Evolutionary conservation across 2,329 filamentous ascomycete species (phyloP).

Genomic region (Cladosporium sphaerospermum): DNA sequence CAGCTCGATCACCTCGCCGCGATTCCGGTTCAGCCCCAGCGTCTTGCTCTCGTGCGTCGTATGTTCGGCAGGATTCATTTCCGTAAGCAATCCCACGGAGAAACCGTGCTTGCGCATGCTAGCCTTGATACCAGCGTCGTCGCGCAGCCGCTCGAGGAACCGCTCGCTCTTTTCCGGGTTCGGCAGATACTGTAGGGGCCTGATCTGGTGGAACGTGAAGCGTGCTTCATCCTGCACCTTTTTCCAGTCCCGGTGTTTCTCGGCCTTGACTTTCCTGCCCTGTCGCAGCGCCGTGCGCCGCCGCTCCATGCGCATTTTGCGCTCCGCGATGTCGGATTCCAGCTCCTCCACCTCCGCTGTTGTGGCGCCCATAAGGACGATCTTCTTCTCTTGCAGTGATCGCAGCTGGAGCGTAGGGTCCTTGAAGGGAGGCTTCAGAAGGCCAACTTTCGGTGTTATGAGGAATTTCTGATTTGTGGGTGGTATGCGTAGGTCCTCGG

Average conservation of each 20-base stretch:
- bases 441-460: slow-evolving; percentile 57
- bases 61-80: slow-evolving; percentile 87
- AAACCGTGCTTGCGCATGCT: slow-evolving; percentile 82
- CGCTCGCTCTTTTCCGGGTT: slow-evolving; percentile 63
- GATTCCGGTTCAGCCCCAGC: slow-evolving; percentile 79
- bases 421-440: slow-evolving; percentile 60
- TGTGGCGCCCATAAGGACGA: slow-evolving; percentile 60
- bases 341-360: slow-evolving; percentile 54
- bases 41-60: slow-evolving; percentile 78
- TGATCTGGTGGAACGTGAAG: slow-evolving; percentile 77
- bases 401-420: slow-evolving; percentile 47
- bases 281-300: slow-evolving; percentile 34
- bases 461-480: slow-evolving; percentile 60
- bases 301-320: slow-evolving; percentile 41
- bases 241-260: slow-evolving; percentile 38
- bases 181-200: slow-evolving; percentile 71
- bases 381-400: slow-evolving; percentile 51
- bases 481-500: slow-evolving; percentile 53
- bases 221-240: slow-evolving; percentile 51
- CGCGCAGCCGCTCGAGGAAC: slow-evolving; percentile 68
- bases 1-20: slow-evolving; percentile 84
- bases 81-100: slow-evolving; percentile 76
- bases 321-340: slow-evolving; percentile 44
- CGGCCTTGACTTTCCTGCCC: slow-evolving; percentile 31
- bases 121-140: slow-evolving; percentile 77